phyloP scores from a whole-genome alignment of 192 early-diverging fungal species.

The Dispira parvispora region DNA sequence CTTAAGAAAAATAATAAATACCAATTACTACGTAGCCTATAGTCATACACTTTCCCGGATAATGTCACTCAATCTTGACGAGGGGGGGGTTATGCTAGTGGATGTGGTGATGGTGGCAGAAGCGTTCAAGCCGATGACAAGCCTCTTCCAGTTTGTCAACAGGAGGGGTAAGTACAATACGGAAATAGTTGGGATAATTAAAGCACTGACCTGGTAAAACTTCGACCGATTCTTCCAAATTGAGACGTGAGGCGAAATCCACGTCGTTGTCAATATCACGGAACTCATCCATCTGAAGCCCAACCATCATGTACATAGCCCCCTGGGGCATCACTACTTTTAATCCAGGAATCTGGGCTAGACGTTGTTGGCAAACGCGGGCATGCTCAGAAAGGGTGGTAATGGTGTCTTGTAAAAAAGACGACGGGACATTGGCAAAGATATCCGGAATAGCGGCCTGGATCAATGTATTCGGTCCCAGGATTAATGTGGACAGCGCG shows the following conservation, averaged over 20 bases:
- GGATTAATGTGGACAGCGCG: constrained; percentile 55
- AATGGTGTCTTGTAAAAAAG: constrained; percentile 52
- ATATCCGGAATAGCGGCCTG: constrained; percentile 68
- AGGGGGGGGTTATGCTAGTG: not conserved
- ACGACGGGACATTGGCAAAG: constrained; percentile 43
- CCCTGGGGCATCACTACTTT: constrained; percentile 69
- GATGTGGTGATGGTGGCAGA: constrained; percentile 53
- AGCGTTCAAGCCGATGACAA: constrained; percentile 54
- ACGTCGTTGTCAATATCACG: constrained; percentile 57
- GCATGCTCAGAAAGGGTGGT: constrained; percentile 53
- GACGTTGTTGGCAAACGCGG: constrained; percentile 35
- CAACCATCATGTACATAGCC: constrained; percentile 87
- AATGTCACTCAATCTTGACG: too few species aligned
- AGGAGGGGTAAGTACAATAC: constrained; percentile 71
- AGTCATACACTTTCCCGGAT: too few species aligned
- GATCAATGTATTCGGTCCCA: constrained; percentile 65
- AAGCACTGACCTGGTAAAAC: constrained; percentile 77
- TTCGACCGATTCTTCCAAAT: constrained; percentile 68
- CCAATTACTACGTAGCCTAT: too few species aligned
- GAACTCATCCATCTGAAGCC: constrained; percentile 48
- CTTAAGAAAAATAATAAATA: too few species aligned
- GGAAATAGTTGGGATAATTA: constrained; percentile 57
- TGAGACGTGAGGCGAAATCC: constrained; percentile 64
- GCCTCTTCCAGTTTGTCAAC: constrained; percentile 52
- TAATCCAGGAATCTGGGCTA: constrained; percentile 51